phyloP scores from a whole-genome alignment of 768 basidiomycete species.

The Pleurotus ostreatus region DNA sequence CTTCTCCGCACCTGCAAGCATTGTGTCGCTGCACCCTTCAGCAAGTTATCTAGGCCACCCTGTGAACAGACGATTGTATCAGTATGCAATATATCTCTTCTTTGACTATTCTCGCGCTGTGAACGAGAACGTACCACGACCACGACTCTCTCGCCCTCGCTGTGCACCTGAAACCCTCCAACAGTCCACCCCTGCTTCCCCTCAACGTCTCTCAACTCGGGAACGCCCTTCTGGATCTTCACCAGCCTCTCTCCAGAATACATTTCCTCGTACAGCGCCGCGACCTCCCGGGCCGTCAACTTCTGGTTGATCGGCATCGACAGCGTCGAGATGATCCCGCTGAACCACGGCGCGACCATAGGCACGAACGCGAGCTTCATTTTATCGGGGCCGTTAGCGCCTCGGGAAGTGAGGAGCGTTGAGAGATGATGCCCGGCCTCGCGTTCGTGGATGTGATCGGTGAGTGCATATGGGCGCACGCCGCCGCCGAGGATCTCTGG shows the following conservation, averaged over 20 bases:
- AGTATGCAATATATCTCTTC: no score
- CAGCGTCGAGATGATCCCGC: constrained; percentile 87
- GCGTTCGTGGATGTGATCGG: constrained; percentile 98
- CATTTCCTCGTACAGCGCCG: constrained; percentile 68
- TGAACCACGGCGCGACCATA: constrained; percentile 89
- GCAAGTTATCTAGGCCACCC: constrained; percentile 93
- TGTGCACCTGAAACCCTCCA: constrained; percentile 93
- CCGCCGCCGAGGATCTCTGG: constrained; percentile 72
- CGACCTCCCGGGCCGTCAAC: constrained; percentile 70
- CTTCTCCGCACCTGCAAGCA: constrained; percentile 73
- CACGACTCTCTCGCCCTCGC: constrained; percentile 84
- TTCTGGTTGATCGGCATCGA: constrained; percentile 73
- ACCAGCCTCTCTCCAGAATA: constrained; percentile 78
- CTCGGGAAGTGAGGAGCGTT: constrained; percentile 37
- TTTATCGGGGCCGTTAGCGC: constrained; percentile 20
- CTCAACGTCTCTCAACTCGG: constrained; percentile 70
- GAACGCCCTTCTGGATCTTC: constrained; percentile 62
- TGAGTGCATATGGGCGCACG: constrained; percentile 82
- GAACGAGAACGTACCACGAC: constrained; percentile 64
- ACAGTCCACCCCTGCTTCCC: constrained; percentile 85
- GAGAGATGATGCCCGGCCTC: constrained; percentile 88
- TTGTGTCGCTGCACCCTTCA: constrained; percentile 99
- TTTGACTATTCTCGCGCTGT: no score
- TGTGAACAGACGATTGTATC: constrained; percentile 20
- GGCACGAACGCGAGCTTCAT: constrained; percentile 80